Evolutionary conservation across 306 rosid species (phyloP).

Genomic region (Erythrophleum fordii): DNA sequence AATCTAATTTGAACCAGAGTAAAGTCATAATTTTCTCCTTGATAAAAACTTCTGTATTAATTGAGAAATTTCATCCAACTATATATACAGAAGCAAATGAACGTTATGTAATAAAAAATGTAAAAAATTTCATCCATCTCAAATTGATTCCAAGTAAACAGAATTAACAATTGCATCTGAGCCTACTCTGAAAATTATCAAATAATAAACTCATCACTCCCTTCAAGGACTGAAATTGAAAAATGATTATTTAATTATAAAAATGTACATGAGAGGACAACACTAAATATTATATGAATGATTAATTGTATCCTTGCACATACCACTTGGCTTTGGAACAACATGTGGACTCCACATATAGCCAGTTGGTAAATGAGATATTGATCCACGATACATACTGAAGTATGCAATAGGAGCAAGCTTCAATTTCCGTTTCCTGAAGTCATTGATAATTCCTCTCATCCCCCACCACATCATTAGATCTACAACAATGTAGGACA

Average conservation of each 20-base stretch:
- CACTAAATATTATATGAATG: not conserved
- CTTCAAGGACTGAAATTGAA: constrained; percentile 7
- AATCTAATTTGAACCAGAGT: constrained; percentile 4
- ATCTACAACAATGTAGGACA: constrained; percentile 90
- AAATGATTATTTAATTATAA: constrained; percentile 15
- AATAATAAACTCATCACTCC: constrained; percentile 13
- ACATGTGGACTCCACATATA: constrained; percentile 98
- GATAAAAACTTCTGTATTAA: not conserved
- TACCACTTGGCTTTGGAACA: constrained; percentile 96
- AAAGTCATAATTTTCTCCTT: not conserved
- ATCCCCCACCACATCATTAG: constrained; percentile 96
- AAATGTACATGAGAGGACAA: not conserved
- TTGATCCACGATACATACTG: constrained; percentile 89
- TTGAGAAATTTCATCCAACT: constrained; percentile 8
- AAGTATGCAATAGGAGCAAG: constrained; percentile 96
- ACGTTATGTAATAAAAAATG: constrained; percentile 8
- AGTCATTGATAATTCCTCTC: constrained; percentile 83
- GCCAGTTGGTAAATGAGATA: constrained; percentile 95
- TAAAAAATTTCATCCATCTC: not conserved
- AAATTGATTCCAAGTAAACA: constrained; percentile 22
- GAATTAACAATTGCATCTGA: constrained; percentile 2
- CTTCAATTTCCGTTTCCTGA: constrained; percentile 84
- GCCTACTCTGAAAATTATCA: constrained; percentile 10
- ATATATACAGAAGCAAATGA: constrained; percentile 19
- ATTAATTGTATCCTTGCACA: constrained; percentile 31